Evolutionary conservation across 2,329 filamentous ascomycete species (phyloP), one percentile per base, ranked within the genome.

Genomic region (Xylogone sp.): DNA sequence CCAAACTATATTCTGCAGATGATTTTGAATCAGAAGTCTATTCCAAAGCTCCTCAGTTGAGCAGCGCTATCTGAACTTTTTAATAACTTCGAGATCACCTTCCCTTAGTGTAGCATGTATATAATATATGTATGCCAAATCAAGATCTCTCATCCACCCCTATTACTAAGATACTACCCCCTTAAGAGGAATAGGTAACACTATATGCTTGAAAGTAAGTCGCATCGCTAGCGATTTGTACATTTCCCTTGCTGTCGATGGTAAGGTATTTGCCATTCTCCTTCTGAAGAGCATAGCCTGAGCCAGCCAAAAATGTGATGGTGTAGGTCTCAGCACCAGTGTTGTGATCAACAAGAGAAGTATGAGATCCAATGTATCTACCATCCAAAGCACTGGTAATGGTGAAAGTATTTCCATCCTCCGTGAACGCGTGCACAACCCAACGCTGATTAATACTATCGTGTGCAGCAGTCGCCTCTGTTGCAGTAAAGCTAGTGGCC

Each of bases 371-470:
- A 10, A 72, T 52, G 60, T 66, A 72, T 46, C 59, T 62, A 3
- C 66, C 64, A 56, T 74, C 70, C 5, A 71, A 50, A 6, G 70
- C 70, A 52, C 68, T 73, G 13, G 64, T 68, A 22, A 74, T 60
- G 2, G 58, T 63, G 58, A 73, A 74, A 2, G 22, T 29, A 24
- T 64, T 53, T 2, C 62, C 60, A 24, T 64, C 68, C 8, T 43
- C 34, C 1, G 42, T 63, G 5, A 62, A 62, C 53, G 73, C 69
- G 56, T 79, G 75, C 1, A 77, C 62, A 2, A 79, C 65, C 74
- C 75, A 80, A 34, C 77, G 71, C 59, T 80, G 77, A 1, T 62
- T 53, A 12, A 68, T 66, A 20, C 60, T 59, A 3, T 70, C 62
- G 56, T 80, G 76, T 8, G 61, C 56, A 0, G 62, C 29, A 2